Evolutionary conservation across 257 asterid genomes (phyloP).

Genomic region (Ehretia macrophylla): DNA sequence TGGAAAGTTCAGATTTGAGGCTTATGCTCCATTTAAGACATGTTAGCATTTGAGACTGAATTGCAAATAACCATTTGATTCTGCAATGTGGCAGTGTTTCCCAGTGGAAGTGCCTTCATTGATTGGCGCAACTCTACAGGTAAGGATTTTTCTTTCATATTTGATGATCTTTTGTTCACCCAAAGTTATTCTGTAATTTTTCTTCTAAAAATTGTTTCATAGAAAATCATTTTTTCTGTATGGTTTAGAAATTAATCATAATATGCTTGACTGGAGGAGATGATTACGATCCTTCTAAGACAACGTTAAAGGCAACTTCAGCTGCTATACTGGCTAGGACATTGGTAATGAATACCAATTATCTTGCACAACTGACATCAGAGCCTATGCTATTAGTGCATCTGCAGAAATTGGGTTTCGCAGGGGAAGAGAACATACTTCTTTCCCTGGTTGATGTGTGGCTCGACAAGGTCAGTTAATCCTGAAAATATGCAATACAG

Average conservation of each 20-base stretch:
- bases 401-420: constrained; percentile 72
- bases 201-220: constrained; percentile 6
- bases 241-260: constrained; percentile 68
- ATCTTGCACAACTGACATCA: constrained; percentile 79
- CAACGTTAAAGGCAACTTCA: constrained; percentile 72
- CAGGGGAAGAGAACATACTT: constrained; percentile 74
- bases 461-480: constrained; percentile 80
- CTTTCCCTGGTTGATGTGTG: constrained; percentile 91
- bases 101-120: constrained; percentile 82
- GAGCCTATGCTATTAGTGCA: constrained; percentile 61
- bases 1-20: background rate
- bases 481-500: too few species aligned
- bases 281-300: constrained; percentile 78
- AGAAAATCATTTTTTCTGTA: constrained; percentile 10
- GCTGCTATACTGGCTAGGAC: constrained; percentile 91
- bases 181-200: background rate
- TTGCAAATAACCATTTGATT: background rate
- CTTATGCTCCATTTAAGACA: background rate
- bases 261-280: constrained; percentile 87
- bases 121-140: constrained; percentile 78
- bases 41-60: background rate
- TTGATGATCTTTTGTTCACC: constrained; percentile 1
- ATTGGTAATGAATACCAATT: constrained; percentile 85
- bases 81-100: constrained; percentile 67
- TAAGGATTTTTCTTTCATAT: constrained; percentile 19